Base-by-base conservation (phyloP, 768 basidiomycete species). In the Cyclocybe cylindracea region DNA sequence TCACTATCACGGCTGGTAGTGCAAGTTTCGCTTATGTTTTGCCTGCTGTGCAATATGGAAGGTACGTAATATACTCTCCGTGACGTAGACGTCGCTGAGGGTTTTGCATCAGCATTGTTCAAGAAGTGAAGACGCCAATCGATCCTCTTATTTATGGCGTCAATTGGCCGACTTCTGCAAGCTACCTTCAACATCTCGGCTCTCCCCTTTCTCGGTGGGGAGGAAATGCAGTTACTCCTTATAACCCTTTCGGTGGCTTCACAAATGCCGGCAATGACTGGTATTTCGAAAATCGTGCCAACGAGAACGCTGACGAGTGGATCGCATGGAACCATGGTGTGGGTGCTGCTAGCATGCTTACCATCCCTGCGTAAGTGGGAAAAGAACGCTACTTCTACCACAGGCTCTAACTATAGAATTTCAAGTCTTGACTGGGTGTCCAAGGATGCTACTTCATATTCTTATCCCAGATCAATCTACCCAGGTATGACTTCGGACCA, bases 381-480 rank as follows among this genome's bases (percentile, higher is more conserved):
- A 29, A 13, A 16, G 13, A 35, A 34, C 33, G 33, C 18, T 33
- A 8, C 36, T 11, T 10, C n/a, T n/a, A 7, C 16, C 40, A 19
- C 7, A 7, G 11, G 33, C 18, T 32, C 32, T 41, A n/a, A 36
- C 39, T 36, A 31, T 44, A 24, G 31, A 36, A 40, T 31, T 31
- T 47, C n/a, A 36, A 82, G 80, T 13, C 71, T 82, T 32, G 80
- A 81, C 56, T 82, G 80, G 80, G 80, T 82, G 3, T 64, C 80
- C 1, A 82, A 82, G 53, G 80, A 82, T 56, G 58, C 66, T 3
- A 70, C 75, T 2, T 82, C 80, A 1, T 82, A 81, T 50, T 81
- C 80, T 2, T 82, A 78, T 53, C 76, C 79, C 5, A 60, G 54
- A 19, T 63, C 70, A 0, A 46, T 70, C 5, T 81, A 79, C 58